phyloP scores from a whole-genome alignment of 1,139 yeast species.

The Insectozyma bohioensis region DNA sequence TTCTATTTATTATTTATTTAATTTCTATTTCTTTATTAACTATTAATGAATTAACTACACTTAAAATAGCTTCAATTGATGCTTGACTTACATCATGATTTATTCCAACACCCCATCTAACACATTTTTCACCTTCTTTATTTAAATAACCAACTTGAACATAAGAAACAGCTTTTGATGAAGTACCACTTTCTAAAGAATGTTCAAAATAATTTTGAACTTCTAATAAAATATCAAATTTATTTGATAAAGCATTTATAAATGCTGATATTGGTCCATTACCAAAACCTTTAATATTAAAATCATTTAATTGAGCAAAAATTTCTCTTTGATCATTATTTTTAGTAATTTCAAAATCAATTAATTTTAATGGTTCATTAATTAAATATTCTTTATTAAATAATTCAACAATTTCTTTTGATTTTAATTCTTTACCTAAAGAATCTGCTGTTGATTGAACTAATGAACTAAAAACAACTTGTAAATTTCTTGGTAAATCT shows the following conservation, averaged over 20 bases:
- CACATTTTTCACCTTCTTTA: slow-evolving; percentile 25
- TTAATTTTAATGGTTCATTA: slow-evolving; percentile 25
- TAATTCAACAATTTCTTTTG: slow-evolving; percentile 40
- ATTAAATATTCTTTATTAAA: slow-evolving; percentile 37
- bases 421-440: slow-evolving; percentile 46
- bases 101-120: slow-evolving; percentile 49
- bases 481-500: slow-evolving; percentile 48
- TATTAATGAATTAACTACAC: slow-evolving; percentile 38
- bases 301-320: slow-evolving; percentile 24
- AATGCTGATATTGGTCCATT: slow-evolving; percentile 52
- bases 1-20: slow-evolving; percentile 4
- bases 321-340: slow-evolving; percentile 28
- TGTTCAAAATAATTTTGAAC: slow-evolving; percentile 47
- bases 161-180: slow-evolving; percentile 48
- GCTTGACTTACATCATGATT: slow-evolving; percentile 48
- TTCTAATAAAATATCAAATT: slow-evolving; percentile 36
- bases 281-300: slow-evolving; percentile 36
- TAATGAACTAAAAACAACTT: slow-evolving; percentile 40
- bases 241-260: slow-evolving; percentile 38
- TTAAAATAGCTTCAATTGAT: slow-evolving; percentile 47
- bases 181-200: slow-evolving; percentile 43
- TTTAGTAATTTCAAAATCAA: slow-evolving; percentile 34
- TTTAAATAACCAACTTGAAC: slow-evolving; percentile 38
- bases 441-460: slow-evolving; percentile 44
- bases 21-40: slow-evolving; percentile 25